A percentile compares a stretch with the other conserved stretches of the same genome.
These are phyloP conservation scores for Pseudozyma thailandica DNA, from an alignment of 1,284 basidiomycete genomes.

Conservation along the genomic window DNA sequence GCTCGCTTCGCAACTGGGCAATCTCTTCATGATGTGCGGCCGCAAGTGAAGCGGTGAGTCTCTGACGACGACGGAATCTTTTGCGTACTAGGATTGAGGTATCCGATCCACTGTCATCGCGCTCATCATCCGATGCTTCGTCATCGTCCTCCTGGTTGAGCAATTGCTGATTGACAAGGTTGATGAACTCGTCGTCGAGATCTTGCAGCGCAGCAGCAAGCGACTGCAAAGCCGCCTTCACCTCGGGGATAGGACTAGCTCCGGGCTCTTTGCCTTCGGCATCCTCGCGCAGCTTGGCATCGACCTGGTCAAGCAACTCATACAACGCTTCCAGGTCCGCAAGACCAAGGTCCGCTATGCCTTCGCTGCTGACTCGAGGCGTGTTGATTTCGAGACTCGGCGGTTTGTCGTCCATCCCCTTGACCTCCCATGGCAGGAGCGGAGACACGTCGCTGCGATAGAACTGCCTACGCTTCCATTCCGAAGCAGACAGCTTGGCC, in stretches of 20 bases:
- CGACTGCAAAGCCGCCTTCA: conserved; percentile 44
- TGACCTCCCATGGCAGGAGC: conserved; percentile 60
- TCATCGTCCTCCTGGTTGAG: conserved; percentile 44
- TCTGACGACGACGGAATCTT: conserved; percentile 22
- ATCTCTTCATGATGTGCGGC: conserved; percentile 25
- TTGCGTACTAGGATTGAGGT: conserved; percentile 39
- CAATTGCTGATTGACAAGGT: conserved; percentile 54
- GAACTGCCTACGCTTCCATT: conserved; percentile 54
- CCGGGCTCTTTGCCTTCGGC: conserved; percentile 6
- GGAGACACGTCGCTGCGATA: conserved; percentile 49
- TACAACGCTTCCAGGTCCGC: conserved; percentile 53
- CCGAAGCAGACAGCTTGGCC: conserved; percentile 58
- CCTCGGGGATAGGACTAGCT: conserved; percentile 47
- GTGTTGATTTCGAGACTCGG: conserved; percentile 64
- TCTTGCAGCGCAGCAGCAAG: conserved; percentile 52
- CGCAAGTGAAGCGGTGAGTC: conserved; percentile 28
- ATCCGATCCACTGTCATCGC: conserved; percentile 40
- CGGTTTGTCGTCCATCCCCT: conserved; percentile 55
- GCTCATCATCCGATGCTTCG: conserved; percentile 32
- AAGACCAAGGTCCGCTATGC: conserved; percentile 43
- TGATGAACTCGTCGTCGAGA: conserved; percentile 55
- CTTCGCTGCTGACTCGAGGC: conserved; percentile 37
- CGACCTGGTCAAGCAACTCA: conserved; percentile 51
- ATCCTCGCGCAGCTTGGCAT: conserved; percentile 32
- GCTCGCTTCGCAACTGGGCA: conserved; percentile 25